Conservation (phyloP, 805 yeast species). For the Nakazawaea ishiwadae region DNA sequence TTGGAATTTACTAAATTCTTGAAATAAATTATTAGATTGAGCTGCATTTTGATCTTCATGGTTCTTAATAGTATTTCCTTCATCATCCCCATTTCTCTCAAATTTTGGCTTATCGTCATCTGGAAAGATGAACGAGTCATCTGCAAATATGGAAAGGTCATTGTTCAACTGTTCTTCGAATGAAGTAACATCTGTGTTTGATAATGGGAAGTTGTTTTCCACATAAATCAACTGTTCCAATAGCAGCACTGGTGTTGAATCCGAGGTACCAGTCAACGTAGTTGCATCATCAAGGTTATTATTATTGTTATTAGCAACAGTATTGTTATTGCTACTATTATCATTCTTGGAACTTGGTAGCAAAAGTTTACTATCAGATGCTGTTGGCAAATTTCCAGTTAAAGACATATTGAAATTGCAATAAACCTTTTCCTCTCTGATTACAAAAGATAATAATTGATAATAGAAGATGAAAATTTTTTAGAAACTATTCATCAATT, state of each 20-base stretch:
- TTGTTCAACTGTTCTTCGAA: conserved; percentile 50
- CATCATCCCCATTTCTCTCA: conserved; percentile 14
- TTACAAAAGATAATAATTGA: too few species aligned
- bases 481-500: too few species aligned
- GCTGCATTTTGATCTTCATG: neutral
- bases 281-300: neutral
- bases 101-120: conserved; percentile 66
- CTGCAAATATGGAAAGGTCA: conserved; percentile 79
- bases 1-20: neutral
- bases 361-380: too few species aligned
- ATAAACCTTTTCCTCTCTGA: too few species aligned
- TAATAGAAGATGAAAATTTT: too few species aligned
- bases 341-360: too few species aligned
- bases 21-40: neutral
- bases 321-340: too few species aligned
- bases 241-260: conserved; percentile 3
- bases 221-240: conserved; percentile 8
- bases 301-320: too few species aligned
- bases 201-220: neutral
- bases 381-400: too few species aligned
- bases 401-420: too few species aligned
- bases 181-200: neutral
- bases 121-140: conserved; percentile 73
- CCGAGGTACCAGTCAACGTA: neutral
- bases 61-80: conserved; percentile 14